Evolutionary conservation across 495 filamentous ascomycete genomes (phyloP).

Genomic region (Talaromyces liani): DNA sequence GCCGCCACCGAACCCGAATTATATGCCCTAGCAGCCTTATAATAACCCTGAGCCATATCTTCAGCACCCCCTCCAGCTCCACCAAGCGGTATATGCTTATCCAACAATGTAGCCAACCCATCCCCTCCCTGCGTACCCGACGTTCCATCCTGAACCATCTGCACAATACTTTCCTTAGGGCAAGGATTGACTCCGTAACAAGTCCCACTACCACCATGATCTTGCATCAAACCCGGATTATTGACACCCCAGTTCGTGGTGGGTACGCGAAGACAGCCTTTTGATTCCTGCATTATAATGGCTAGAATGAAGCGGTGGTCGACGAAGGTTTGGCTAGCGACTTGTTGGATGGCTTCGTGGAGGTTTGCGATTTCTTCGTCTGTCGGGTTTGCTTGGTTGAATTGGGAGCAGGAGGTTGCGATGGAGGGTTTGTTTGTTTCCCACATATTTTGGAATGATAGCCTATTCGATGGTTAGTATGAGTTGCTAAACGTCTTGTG

Average conservation of each 20-base stretch:
- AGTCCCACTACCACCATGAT: slow-evolving; percentile 35
- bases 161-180: slow-evolving; percentile 28
- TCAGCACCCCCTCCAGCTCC: slow-evolving; percentile 11
- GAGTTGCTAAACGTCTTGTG: background rate
- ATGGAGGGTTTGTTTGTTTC: slow-evolving; percentile 34
- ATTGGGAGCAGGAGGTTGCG: slow-evolving; percentile 35
- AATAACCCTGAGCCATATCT: slow-evolving; percentile 30
- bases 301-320: slow-evolving; percentile 52
- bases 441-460: background rate
- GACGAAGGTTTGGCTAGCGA: slow-evolving; percentile 30
- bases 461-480: background rate
- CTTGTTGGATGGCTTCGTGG: slow-evolving; percentile 27
- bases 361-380: slow-evolving; percentile 34
- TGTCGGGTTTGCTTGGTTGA: slow-evolving; percentile 27
- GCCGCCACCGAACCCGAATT: slow-evolving; percentile 46
- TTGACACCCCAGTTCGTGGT: slow-evolving; percentile 35
- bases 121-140: slow-evolving; percentile 30
- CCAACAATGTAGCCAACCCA: slow-evolving; percentile 33
- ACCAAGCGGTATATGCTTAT: background rate
- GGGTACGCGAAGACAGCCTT: slow-evolving; percentile 46
- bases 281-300: slow-evolving; percentile 51
- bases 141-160: slow-evolving; percentile 44
- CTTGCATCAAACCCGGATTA: slow-evolving; percentile 52
- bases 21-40: slow-evolving; percentile 45
- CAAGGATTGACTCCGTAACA: slow-evolving; percentile 42